Evolutionary conservation across 495 filamentous ascomycete species (phyloP), one percentile per base, ranked within the genome.

Genomic region (Niebla homalea): DNA sequence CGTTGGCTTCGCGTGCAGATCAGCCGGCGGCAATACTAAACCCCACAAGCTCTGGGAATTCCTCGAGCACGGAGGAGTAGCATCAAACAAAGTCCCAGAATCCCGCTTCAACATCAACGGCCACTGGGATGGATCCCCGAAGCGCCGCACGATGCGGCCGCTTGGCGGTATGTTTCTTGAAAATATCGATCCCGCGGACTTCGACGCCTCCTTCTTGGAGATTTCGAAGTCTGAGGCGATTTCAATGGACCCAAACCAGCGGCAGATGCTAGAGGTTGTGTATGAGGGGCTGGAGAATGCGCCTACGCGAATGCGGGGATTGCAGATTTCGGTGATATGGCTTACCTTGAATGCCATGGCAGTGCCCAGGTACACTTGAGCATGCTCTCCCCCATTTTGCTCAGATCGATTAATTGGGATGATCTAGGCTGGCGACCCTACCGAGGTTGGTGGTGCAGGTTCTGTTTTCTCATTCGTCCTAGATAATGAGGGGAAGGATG

Each of bases 231-330:
- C 35, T 0, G 76, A 79, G 32, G 70, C 69, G 5, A 64, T 67
- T 50, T 57, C 64, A 0, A 73, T 80, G 61, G 77, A 82, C 43
- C 80, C 79, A 0, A 70, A 77, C 15, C 77, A 80, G 46, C 60
- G 77, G 0, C 60, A 72, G 8, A 58, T 83, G 0, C 65, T 82
- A 0, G 78, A 84, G 53, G 67, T 71, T 0, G 62, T 71, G 0
- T 62, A 57, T 46, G 67, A 71, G 39, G 59, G 62, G 19, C 50
- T 71, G n/a, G 68, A 71, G 37, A 65, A 59, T 56, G 53, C 46
- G n/a, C n/a, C n/a, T n/a, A n/a, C n/a, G n/a, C n/a, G n/a, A n/a
- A n/a, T n/a, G n/a, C n/a, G n/a, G n/a, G n/a, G n/a, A n/a, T n/a
- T n/a, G n/a, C n/a, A n/a, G n/a, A n/a, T n/a, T n/a, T n/a, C n/a